These are phyloP conservation scores for Pseudogymnoascus sp. DNA, from an alignment of 2,329 filamentous ascomycete genomes.

Conservation along the genomic window DNA sequence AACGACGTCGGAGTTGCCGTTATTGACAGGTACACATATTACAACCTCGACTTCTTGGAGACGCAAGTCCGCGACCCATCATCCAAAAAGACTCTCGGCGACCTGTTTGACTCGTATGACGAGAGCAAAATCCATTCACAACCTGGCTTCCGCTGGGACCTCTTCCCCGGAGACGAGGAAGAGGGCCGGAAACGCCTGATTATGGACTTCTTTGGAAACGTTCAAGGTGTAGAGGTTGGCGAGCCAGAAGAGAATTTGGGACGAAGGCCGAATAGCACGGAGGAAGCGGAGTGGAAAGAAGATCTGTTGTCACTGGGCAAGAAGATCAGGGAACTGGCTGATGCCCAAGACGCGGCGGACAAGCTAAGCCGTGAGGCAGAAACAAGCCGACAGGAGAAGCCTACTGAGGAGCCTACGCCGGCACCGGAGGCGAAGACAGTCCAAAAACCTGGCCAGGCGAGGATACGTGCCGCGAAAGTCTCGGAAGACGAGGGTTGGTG, in stretches of 20 bases:
- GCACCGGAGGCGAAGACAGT: constrained; percentile 22
- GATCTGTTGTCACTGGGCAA: constrained; percentile 71
- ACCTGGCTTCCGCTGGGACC: constrained; percentile 85
- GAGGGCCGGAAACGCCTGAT: constrained; percentile 72
- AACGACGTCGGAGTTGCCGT: constrained; percentile 97
- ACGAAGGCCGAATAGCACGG: constrained; percentile 29
- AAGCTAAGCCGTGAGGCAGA: constrained; percentile 27
- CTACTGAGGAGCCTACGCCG: constrained; percentile 12
- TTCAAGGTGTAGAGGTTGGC: constrained; percentile 92
- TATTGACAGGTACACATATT: constrained; percentile 97
- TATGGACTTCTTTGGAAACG: constrained; percentile 97
- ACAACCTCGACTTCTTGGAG: constrained; percentile 95
- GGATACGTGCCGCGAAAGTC: constrained; percentile 47
- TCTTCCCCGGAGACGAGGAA: constrained; percentile 80
- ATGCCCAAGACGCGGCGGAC: constrained; percentile 35
- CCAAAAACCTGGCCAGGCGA: constrained; percentile 19
- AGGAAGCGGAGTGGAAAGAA: constrained; percentile 54
- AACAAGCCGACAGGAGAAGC: constrained; percentile 14
- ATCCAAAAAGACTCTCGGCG: constrained; percentile 82
- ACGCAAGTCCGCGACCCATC: constrained; percentile 77
- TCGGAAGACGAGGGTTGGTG: constrained; percentile 60
- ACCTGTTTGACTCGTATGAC: constrained; percentile 94
- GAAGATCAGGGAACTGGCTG: constrained; percentile 49
- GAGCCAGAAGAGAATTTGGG: constrained; percentile 23
- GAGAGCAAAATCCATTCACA: constrained; percentile 90